Percentiles rank a stretch among this genome's conserved stretches.
These are phyloP conservation scores for Hanseniaspora singularis DNA, from an alignment of 805 yeast genomes.

Conservation along the genomic window DNA sequence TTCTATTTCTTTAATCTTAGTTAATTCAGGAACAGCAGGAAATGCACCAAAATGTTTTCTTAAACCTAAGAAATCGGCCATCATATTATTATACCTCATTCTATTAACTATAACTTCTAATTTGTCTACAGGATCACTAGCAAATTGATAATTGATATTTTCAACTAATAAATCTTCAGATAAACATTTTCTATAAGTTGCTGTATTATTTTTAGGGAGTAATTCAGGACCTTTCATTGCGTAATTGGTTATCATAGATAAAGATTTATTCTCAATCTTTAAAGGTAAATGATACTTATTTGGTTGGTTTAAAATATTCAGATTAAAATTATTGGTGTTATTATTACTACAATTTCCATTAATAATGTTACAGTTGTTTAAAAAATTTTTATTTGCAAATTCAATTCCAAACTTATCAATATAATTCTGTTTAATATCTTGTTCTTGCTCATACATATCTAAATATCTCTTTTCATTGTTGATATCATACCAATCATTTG, in stretches of 20 bases:
- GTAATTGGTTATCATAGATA: conserved; percentile 30
- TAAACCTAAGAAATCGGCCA: conserved; percentile 59
- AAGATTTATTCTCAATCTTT: conserved; percentile 26
- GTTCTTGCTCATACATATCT: conserved; percentile 38
- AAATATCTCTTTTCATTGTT: conserved; percentile 75
- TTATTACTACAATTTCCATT: conserved; percentile 13
- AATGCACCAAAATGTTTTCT: conserved; percentile 52
- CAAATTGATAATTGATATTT: conserved; percentile 35
- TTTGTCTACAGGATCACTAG: conserved; percentile 31
- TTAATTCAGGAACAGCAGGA: conserved; percentile 69
- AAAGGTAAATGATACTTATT: conserved; percentile 38
- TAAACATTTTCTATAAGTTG: conserved; percentile 1
- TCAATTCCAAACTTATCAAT: conserved; percentile 10
- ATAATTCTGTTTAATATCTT: neutral
- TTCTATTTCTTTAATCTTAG: conserved; percentile 58
- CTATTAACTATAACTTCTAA: conserved; percentile 50
- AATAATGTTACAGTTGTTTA: conserved; percentile 8
- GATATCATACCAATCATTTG: conserved; percentile 82
- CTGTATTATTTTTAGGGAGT: conserved; percentile 9
- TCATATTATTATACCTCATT: conserved; percentile 52
- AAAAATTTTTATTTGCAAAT: conserved; percentile 11
- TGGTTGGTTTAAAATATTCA: conserved; percentile 29
- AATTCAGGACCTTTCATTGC: conserved; percentile 23
- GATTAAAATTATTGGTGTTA: conserved; percentile 6
- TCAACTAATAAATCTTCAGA: conserved; percentile 32